phyloP scores from a whole-genome alignment of 768 basidiomycete species.

The Trametes cubensis region DNA sequence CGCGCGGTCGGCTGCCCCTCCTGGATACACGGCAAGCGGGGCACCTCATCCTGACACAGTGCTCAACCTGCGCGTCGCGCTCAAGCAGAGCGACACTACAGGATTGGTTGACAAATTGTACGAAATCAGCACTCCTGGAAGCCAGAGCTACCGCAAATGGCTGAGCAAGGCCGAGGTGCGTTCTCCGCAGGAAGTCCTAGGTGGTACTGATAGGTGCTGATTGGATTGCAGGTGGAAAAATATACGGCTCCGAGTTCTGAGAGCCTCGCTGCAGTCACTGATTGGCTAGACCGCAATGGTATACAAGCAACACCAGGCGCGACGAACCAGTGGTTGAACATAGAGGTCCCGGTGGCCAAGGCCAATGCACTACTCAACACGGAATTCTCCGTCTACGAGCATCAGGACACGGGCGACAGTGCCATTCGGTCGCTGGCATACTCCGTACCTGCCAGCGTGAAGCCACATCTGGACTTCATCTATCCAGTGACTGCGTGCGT shows the following conservation, averaged over 20 bases:
- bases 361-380: conserved; percentile 40
- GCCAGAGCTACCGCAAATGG: conserved; percentile 40
- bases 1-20: conserved; percentile 30
- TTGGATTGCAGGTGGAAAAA: conserved; percentile 25
- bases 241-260: conserved; percentile 31
- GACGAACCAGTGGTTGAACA: conserved; percentile 40
- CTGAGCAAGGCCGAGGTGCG: conserved; percentile 42
- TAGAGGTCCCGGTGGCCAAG: conserved; percentile 34
- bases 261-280: conserved; percentile 28
- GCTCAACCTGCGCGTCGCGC: conserved; percentile 41
- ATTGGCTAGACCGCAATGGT: conserved; percentile 30
- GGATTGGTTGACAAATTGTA: conserved; percentile 39
- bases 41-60: conserved; percentile 31
- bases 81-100: conserved; percentile 37
- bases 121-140: conserved; percentile 42
- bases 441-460: conserved; percentile 39
- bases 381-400: conserved; percentile 37
- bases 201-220: not conserved
- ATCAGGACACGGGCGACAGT: conserved; percentile 32
- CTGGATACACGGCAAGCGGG: conserved; percentile 33
- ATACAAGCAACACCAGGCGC: conserved; percentile 30
- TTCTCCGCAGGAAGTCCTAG: not conserved
- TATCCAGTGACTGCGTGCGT: conserved; percentile 34
- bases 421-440: conserved; percentile 40
- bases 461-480: conserved; percentile 35